Base-by-base conservation (phyloP, 805 yeast genomes). In the Wickerhamiella shivajii region DNA sequence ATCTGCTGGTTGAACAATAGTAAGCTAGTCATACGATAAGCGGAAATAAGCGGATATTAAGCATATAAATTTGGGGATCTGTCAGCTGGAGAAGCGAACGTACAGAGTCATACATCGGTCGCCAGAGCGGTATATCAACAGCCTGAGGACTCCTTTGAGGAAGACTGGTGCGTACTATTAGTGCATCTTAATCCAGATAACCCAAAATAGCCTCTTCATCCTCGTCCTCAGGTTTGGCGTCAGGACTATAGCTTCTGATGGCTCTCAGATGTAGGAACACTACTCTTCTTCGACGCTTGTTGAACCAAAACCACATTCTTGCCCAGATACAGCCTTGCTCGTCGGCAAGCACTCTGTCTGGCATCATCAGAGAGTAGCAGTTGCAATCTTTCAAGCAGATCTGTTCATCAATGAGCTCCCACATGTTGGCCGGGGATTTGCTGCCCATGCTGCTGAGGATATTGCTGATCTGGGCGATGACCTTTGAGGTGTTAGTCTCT, bases 261-360 rank as follows among this genome's bases (percentile, higher is more conserved):
- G 37, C 35, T 36, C 72, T 73, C 41, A 90, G 59, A 45, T 80
- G 79, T 12, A 90, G 53, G 52, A 77, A 87, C 1, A 93, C 83
- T 2, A 90, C 97, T 42, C 97, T 69, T 58, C 87, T 87, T 58
- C 78, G 71, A 49, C 80, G 77, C 57, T 83, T 87, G 59, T 84
- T 90, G 58, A 78, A 84, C 28, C 87, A 71, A 53, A 90, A 90
- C 77, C 92, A 87, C 67, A 81, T 80, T 51, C 75, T 61, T 16
- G 78, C 70, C 90, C 90, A 80, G 19, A 69, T 50, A 3, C 64
- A 60, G 3, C 73, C 73, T 2, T 72, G 69, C 41, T 60, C 66
- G 45, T 77, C 90, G 18, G 45, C 44, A 31, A 71, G 46, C 26
- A 77, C 74, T 6, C 78, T 65, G 45, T 77, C 60, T 9, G 64